Percentiles rank a stretch among this genome's conserved stretches.
These are phyloP conservation scores for Massospora cicadina DNA, from an alignment of 371 early-diverging fungal genomes.

Conservation along the genomic window DNA sequence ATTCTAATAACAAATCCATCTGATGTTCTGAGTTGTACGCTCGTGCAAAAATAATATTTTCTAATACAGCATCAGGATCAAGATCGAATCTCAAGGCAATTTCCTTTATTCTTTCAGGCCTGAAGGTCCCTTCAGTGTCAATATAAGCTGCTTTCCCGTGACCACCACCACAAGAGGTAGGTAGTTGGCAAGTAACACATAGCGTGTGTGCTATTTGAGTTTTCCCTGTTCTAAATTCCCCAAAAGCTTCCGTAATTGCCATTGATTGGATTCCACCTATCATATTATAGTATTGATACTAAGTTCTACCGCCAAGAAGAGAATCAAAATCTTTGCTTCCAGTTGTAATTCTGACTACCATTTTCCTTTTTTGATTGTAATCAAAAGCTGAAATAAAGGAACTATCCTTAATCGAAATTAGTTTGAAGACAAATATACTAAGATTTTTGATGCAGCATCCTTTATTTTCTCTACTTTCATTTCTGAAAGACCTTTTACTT, in stretches of 20 bases:
- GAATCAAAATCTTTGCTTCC: conserved; percentile 94
- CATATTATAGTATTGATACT: not conserved
- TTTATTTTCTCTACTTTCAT: conserved; percentile 76
- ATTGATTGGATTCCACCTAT: conserved; percentile 74
- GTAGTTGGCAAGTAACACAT: conserved; percentile 57
- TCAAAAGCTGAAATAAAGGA: conserved; percentile 70
- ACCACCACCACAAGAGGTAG: conserved; percentile 38
- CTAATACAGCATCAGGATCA: conserved; percentile 40
- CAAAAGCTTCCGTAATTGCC: conserved; percentile 75
- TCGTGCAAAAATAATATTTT: conserved; percentile 51
- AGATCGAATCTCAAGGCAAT: conserved; percentile 62
- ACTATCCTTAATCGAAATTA: conserved; percentile 12
- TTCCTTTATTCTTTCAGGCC: conserved; percentile 53
- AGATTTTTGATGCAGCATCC: conserved; percentile 41
- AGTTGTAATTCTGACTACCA: conserved; percentile 49
- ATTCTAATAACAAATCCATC: conserved; percentile 47
- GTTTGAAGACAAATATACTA: conserved; percentile 15
- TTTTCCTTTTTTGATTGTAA: conserved; percentile 44
- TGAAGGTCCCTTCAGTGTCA: conserved; percentile 61
- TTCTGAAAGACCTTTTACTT: conserved; percentile 71
- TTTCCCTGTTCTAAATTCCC: conserved; percentile 67
- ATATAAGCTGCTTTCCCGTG: conserved; percentile 48
- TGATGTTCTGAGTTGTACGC: conserved; percentile 75
- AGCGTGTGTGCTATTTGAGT: conserved; percentile 64
- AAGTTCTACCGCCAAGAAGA: conserved; percentile 61